These are phyloP conservation scores for Termitomyces sp. DNA, from an alignment of 768 basidiomycete genomes.

Conservation along the genomic window DNA sequence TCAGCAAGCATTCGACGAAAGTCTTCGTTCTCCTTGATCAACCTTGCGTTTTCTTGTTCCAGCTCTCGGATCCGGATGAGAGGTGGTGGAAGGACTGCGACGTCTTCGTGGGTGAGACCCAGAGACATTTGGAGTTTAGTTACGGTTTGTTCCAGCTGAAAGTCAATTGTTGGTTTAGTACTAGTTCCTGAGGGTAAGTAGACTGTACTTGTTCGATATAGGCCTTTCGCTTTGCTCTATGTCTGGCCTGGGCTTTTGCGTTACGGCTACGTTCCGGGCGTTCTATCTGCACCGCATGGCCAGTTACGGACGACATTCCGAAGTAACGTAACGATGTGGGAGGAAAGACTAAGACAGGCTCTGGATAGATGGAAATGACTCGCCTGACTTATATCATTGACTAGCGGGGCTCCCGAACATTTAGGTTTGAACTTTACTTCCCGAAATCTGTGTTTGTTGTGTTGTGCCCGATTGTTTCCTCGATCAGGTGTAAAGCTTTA, in stretches of 20 bases:
- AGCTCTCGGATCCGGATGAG: slow-evolving; percentile 75
- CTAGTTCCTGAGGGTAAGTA: neutral
- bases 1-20: slow-evolving; percentile 62
- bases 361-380: slow-evolving; percentile 31
- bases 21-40: slow-evolving; percentile 70
- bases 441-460: slow-evolving; percentile 28
- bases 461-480: slow-evolving; percentile 37
- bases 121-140: slow-evolving; percentile 76
- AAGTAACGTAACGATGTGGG: slow-evolving; percentile 43
- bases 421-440: slow-evolving; percentile 28
- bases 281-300: slow-evolving; percentile 51
- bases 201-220: slow-evolving; percentile 79
- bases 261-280: slow-evolving; percentile 83
- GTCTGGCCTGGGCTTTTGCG: slow-evolving; percentile 83
- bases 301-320: slow-evolving; percentile 56
- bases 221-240: slow-evolving; percentile 88
- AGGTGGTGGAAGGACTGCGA: slow-evolving; percentile 66
- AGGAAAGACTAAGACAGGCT: slow-evolving; percentile 41
- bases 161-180: neutral
- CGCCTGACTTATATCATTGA: slow-evolving; percentile 32
- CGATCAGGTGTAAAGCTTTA: slow-evolving; percentile 33
- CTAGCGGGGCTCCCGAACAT: slow-evolving; percentile 25
- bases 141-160: slow-evolving; percentile 78
- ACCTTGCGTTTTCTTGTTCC: slow-evolving; percentile 69
- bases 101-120: slow-evolving; percentile 69